These are phyloP conservation scores for Neopestalotiopsis sp. DNA, from an alignment of 2,329 filamentous ascomycete genomes.

Conservation along the genomic window DNA sequence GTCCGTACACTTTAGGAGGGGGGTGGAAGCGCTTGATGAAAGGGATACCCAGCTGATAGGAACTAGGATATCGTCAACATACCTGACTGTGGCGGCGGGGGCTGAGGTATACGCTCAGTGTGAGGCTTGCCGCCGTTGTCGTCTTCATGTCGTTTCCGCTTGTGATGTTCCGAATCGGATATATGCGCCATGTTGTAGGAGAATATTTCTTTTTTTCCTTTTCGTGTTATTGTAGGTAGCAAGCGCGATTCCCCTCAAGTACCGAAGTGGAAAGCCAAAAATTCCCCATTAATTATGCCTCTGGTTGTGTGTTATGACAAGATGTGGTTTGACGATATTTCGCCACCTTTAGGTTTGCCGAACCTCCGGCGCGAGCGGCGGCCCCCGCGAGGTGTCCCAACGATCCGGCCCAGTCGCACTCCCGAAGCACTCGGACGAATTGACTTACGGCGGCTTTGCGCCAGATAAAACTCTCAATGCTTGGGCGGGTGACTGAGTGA, in stretches of 20 bases:
- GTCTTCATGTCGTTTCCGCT: conserved; percentile 52
- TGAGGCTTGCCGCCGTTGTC: conserved; percentile 46
- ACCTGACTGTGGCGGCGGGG: conserved; percentile 51
- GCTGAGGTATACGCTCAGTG: conserved; percentile 48
- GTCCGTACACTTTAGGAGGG: neutral
- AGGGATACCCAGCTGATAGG: neutral
- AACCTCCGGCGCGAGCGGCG: conserved; percentile 12
- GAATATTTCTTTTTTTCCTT: neutral
- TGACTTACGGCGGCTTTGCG: conserved; percentile 4
- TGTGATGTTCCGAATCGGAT: conserved; percentile 43
- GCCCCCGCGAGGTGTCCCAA: conserved; percentile 8
- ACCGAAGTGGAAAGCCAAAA: neutral
- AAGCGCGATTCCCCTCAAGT: neutral
- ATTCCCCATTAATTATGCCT: neutral
- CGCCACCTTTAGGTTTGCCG: conserved; percentile 8
- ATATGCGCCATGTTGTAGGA: conserved; percentile 47
- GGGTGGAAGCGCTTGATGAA: neutral
- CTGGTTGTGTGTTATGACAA: conserved; percentile 1
- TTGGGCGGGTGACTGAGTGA: neutral
- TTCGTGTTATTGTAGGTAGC: neutral
- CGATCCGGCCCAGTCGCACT: conserved; percentile 7
- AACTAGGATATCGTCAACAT: conserved; percentile 33
- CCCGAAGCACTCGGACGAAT: conserved; percentile 7
- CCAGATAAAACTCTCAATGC: neutral
- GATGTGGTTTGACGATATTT: neutral